These are phyloP conservation scores for Populus tomentosa DNA, from an alignment of 441 rosid genomes.

Conservation along the genomic window DNA sequence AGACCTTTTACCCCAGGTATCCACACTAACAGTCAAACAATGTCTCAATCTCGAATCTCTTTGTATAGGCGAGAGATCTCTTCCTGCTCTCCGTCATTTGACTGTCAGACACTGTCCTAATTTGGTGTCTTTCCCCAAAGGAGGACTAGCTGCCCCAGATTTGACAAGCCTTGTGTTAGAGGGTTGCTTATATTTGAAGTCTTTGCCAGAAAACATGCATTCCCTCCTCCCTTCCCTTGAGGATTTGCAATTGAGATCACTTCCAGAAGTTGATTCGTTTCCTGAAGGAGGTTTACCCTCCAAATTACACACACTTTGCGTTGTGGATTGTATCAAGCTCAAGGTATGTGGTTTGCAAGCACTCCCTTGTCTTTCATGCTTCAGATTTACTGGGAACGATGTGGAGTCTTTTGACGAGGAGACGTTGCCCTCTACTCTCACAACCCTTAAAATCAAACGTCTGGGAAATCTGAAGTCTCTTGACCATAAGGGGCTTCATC, in stretches of 20 bases:
- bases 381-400: not conserved
- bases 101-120: not conserved
- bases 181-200: no score
- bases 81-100: not conserved
- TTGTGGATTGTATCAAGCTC: not conserved
- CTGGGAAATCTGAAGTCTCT: not conserved
- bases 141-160: no score
- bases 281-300: conserved; percentile 26
- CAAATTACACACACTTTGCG: conserved; percentile 7
- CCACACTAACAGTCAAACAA: not conserved
- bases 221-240: no score
- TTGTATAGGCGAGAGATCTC: not conserved
- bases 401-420: conserved; percentile 1
- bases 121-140: no score
- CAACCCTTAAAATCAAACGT: not conserved
- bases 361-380: conserved; percentile 3
- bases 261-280: conserved; percentile 8
- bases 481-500: no score
- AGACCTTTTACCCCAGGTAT: not conserved
- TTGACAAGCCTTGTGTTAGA: no score
- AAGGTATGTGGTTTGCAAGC: conserved; percentile 5
- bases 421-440: conserved; percentile 14
- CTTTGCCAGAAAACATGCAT: no score
- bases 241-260: no score
- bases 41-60: not conserved